Evolutionary conservation across 1,139 yeast species (phyloP).

Genomic region (Suhomyces terraborum): DNA sequence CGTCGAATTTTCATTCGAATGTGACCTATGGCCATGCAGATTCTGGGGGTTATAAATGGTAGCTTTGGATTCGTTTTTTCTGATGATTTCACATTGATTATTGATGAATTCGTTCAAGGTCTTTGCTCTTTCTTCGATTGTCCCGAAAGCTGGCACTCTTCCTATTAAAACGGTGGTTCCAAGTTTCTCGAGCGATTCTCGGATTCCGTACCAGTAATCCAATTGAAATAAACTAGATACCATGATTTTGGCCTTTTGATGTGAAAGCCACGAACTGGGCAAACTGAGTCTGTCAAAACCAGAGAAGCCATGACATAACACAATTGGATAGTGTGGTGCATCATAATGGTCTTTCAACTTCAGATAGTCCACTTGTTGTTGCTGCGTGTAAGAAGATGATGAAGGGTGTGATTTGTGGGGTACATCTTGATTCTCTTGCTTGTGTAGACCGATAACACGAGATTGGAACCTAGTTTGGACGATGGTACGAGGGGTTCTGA

Average conservation of each 20-base stretch:
- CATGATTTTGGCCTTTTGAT: conserved; percentile 10
- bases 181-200: conserved; percentile 54
- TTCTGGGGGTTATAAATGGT: conserved; percentile 32
- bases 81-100: conserved; percentile 37
- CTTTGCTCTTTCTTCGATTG: conserved; percentile 69
- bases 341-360: conserved; percentile 21
- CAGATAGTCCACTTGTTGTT: conserved; percentile 5
- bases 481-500: background rate
- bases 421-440: conserved; percentile 9
- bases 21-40: conserved; percentile 7
- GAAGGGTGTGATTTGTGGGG: conserved; percentile 1
- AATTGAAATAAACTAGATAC: conserved; percentile 23
- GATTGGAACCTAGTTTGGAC: conserved; percentile 3
- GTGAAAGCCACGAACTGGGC: conserved; percentile 36
- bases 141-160: conserved; percentile 80
- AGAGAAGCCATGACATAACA: conserved; percentile 80
- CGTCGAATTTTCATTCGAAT: conserved; percentile 13
- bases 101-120: conserved; percentile 56
- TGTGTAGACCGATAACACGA: conserved; percentile 1
- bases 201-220: conserved; percentile 83
- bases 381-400: background rate
- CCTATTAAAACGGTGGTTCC: conserved; percentile 76
- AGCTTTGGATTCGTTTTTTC: conserved; percentile 28
- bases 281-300: conserved; percentile 67
- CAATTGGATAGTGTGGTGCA: conserved; percentile 60